Evolutionary conservation across 2,329 filamentous ascomycete species (phyloP).

Genomic region (Talaromyces sp.): DNA sequence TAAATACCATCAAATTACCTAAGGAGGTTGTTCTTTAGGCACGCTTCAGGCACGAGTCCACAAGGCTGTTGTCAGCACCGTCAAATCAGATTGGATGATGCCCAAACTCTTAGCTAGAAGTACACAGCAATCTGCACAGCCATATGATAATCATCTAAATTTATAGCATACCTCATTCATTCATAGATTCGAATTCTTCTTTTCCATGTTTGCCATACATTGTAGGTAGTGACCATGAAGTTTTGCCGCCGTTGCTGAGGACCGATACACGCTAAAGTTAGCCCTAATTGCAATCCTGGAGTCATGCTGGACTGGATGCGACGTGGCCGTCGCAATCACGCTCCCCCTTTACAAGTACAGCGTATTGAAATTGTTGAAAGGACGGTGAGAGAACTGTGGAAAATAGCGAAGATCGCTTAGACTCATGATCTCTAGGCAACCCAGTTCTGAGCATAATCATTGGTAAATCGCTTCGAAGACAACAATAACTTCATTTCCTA

Average conservation of each 20-base stretch:
- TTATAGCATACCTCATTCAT: background rate
- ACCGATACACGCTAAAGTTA: background rate
- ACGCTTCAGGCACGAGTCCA: background rate
- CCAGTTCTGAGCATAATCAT: background rate
- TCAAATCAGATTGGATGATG: background rate
- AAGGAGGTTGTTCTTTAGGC: background rate
- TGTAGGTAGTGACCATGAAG: background rate
- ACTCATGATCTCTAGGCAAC: conserved; percentile 8
- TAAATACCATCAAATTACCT: background rate
- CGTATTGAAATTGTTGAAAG: background rate
- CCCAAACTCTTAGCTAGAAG: background rate
- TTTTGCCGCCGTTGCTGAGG: background rate
- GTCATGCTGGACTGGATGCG: conserved; percentile 5
- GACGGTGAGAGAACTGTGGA: background rate
- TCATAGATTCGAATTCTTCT: background rate
- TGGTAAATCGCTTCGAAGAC: background rate
- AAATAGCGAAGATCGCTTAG: background rate
- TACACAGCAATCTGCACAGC: background rate
- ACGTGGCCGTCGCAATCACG: conserved; percentile 7
- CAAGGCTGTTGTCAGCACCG: background rate
- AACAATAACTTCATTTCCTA: background rate
- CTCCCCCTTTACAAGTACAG: background rate
- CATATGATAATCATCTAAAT: background rate
- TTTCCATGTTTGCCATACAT: background rate
- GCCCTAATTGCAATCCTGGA: conserved; percentile 13